Evolutionary conservation across 495 filamentous ascomycete species (phyloP).

Genomic region (Astrothelium subdiscretum): DNA sequence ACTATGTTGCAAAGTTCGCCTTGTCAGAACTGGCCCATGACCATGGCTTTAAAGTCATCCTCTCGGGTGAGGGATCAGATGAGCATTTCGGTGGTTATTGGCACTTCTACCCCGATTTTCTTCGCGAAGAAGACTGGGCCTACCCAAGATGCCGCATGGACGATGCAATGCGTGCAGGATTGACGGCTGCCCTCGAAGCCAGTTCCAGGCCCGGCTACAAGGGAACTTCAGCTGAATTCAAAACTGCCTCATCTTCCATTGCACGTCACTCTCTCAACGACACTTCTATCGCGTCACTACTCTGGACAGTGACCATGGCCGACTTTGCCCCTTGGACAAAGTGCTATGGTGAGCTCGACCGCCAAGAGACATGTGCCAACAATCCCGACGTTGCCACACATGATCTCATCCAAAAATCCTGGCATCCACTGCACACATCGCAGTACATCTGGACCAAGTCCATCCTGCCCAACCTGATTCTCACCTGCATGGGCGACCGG

Average conservation of each 20-base stretch:
- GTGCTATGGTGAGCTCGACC: conserved; percentile 5
- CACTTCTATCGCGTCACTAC: conserved; percentile 34
- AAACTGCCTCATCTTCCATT: conserved; percentile 23
- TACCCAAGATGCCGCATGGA: conserved; percentile 22
- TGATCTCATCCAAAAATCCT: conserved; percentile 25
- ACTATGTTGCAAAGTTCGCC: conserved; percentile 36
- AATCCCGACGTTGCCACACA: conserved; percentile 18
- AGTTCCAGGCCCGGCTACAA: conserved; percentile 8
- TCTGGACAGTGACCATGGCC: conserved; percentile 24
- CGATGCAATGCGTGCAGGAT: not conserved
- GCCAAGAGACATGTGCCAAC: conserved; percentile 12
- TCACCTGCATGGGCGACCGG: conserved; percentile 35
- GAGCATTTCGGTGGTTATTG: conserved; percentile 43
- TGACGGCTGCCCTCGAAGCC: conserved; percentile 7
- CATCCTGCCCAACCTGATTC: conserved; percentile 29
- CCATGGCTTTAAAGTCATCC: conserved; percentile 37
- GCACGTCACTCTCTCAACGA: conserved; percentile 31
- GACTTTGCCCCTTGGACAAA: conserved; percentile 15
- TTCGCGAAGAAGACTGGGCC: conserved; percentile 35
- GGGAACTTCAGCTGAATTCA: conserved; percentile 11
- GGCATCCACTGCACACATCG: conserved; percentile 38
- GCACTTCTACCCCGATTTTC: conserved; percentile 30
- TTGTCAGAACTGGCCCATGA: conserved; percentile 34
- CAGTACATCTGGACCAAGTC: conserved; percentile 31
- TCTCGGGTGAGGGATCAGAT: conserved; percentile 42